Evolutionary conservation across 805 yeast species (phyloP), one percentile per base, ranked within the genome.

Genomic region (Hanseniaspora clermontiae): DNA sequence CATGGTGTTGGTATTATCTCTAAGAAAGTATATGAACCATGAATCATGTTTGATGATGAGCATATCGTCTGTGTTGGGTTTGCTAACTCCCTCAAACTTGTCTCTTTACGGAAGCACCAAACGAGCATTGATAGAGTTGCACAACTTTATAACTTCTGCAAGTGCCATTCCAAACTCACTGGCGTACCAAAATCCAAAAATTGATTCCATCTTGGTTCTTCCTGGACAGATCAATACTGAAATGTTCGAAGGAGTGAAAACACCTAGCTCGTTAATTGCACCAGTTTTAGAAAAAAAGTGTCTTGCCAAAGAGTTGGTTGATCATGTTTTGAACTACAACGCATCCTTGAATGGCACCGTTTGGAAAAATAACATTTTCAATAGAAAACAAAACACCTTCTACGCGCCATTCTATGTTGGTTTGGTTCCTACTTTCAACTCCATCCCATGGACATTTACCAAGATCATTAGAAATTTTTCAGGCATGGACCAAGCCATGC

Each of bases 71-170:
- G 89, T 87, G 0, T 72, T 91, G 55, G 97, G 96, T 0, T 82
- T 83, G 60, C 76, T 86, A 74, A 77, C 93, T 0, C 97, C 97
- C 0, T 90, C 95, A 10, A 74, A 84, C 24, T 73, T 87, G 57
- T 72, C 80, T 55, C 85, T 85, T 0, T 91, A 91, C 65, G 96
- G 96, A 0, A 96, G 97, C 0, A 79, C 95, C 15, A 91, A 91
- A 66, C 83, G 95, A 0, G 97, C 95, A 0, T 68, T 87, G 32
- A 79, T 91, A 53, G 89, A 91, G 0, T 70, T 89, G 43, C 97
- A 90, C 66, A 95, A 87, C 65, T 81, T 91, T 0, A 70, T 91
- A 38, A 29, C 6, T 2, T 37, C 79, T 85, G 29, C 39, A 17
- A 46, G 19, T 34, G 14, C 10, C 19, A 14, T 46, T 19, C 39